Evolutionary conservation across 139 green algal genomes (phyloP), one percentile per base, ranked within the genome.

Genomic region (Tetradesmus obliquus): DNA sequence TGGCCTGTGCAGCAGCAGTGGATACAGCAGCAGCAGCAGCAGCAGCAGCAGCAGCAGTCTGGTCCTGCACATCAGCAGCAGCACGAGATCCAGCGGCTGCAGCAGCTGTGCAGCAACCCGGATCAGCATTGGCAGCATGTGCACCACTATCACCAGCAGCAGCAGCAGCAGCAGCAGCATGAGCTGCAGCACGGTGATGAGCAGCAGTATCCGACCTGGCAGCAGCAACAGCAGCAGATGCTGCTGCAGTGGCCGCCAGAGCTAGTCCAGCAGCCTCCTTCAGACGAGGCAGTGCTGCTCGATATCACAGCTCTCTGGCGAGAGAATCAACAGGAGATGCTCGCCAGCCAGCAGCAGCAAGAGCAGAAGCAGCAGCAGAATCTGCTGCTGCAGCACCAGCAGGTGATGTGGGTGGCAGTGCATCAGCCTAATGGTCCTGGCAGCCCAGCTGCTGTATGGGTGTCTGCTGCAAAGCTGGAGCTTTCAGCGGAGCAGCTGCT

Each of bases 391-490:
- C 53, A 74, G 6, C 55, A 87, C 62, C 82, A 72, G 55, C 82
- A 72, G 55, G 55, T 58, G 84, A 6, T 88, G 57, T 88, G 84
- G 84, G 84, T 88, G 57, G 51, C n/a, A 55, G 84, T 88, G n/a
- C 53, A 88, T n/a, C 84, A 88, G 57, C 84, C 58, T 15, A 24
- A 24, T 7, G 84, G 58, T 6, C n/a, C 84, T 88, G 84, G 84
- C n/a, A 88, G 84, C n/a, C 53, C n/a, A 45, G 84, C 84, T 57
- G 84, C 84, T 19, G 72, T 88, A 20, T 88, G 84, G 84, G 84
- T 88, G 57, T n/a, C 32, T 10, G 60, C 20, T 74, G 82, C 60
- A 51, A 55, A 87, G 82, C 9, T 87, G 6, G 45, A 55, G 62
- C 54, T 60, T 19, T 12, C 13, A 22, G 55, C 82, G 53, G 55